Evolutionary conservation across 805 yeast genomes (phyloP), one percentile per base, ranked within the genome.

Genomic region (Pichia membranifaciens): DNA sequence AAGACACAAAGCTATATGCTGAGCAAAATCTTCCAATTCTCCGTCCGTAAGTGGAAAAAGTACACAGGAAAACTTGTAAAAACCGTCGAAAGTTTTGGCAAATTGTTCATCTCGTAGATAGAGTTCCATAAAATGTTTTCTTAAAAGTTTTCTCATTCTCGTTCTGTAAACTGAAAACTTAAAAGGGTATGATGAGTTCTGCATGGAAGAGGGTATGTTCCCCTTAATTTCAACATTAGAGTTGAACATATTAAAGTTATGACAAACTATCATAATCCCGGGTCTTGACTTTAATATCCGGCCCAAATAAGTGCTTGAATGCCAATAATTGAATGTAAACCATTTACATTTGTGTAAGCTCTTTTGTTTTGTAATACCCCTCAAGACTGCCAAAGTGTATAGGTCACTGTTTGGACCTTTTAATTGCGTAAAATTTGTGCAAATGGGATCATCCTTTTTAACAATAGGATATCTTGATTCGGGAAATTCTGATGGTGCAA

Each of bases 191-290:
- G 48, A 49, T 1, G 47, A 44, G 5, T 44, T 53, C 25, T 50
- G 51, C n/a, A 48, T 38, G 5, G 17, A 35, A 5, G 35, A 18
- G 16, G 41, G 45, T 7, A 50, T 39, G 1, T 43, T 38, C 1
- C 42, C 49, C 15, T 41, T 33, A 2, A 57, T 35, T 1, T 44
- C 48, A 7, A 41, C 49, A 2, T 32, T 43, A 38, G 42, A 36
- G 25, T 61, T 61, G 44, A 60, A 53, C 3, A 51, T 37, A 51
- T 70, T 69, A 28, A 66, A 72, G 54, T 73, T 75, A 28, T 70
- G 71, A 22, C 74, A 69, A 45, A 46, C 20, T 8, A 63, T 39
- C 35, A 59, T 31, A 0, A 64, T 13, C 0, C 62, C 66, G 0
- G 71, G 71, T 20, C 50, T 56, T 0, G 69, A 61, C 41, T 67